These are phyloP conservation scores for Tillandsia fasciculata DNA, from an alignment of 176 grass and related monocot species.

Conservation along the genomic window DNA sequence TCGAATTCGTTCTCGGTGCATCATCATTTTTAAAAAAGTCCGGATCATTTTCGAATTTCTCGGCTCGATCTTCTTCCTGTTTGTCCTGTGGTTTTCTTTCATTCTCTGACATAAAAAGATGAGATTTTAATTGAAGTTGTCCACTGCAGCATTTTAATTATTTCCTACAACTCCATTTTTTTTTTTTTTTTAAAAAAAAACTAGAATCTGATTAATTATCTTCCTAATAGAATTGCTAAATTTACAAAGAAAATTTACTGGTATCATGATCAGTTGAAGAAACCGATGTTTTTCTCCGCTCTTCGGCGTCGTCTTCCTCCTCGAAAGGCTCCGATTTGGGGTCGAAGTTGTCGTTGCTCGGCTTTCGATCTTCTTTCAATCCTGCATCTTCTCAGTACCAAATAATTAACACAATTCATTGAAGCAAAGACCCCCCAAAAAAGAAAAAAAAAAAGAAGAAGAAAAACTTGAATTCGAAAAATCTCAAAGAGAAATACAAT, in stretches of 20 bases:
- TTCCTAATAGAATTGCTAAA: not conserved
- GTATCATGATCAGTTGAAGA: not conserved
- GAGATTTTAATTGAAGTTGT: not conserved
- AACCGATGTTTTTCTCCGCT: not conserved
- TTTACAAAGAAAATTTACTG: not conserved
- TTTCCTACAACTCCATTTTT: no score
- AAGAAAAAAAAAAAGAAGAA: not conserved
- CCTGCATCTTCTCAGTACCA: not conserved
- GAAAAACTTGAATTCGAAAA: no score
- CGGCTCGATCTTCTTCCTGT: constrained; percentile 6
- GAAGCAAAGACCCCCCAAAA: not conserved
- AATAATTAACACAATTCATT: not conserved
- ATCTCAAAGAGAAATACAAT: no score
- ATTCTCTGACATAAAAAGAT: constrained; percentile 7
- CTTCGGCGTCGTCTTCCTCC: not conserved
- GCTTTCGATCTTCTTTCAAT: not conserved
- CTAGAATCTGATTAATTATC: no score
- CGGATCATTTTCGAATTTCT: not conserved
- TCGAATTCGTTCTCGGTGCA: no score
- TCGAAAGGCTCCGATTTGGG: not conserved
- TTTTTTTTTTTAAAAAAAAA: no score
- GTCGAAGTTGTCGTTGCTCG: not conserved
- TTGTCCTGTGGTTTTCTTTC: constrained; percentile 13
- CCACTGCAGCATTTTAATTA: not conserved
- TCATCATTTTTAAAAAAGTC: no score